These are phyloP conservation scores for Amanita inopinata DNA, from an alignment of 768 basidiomycete species.

Conservation along the genomic window DNA sequence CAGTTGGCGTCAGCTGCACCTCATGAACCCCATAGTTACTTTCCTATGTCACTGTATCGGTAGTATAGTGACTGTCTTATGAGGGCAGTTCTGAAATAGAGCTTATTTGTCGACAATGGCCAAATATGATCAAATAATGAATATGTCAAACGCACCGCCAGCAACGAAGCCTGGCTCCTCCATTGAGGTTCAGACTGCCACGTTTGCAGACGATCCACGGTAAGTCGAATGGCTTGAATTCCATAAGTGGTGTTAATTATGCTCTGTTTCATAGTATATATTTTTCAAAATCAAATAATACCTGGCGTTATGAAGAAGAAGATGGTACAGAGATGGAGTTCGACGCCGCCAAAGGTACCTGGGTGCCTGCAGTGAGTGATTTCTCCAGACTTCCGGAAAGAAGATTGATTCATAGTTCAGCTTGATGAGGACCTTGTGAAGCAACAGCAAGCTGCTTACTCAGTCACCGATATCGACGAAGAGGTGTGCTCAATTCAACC, in stretches of 20 bases:
- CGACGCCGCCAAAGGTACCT: conserved; percentile 61
- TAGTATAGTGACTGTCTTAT: conserved; percentile 14
- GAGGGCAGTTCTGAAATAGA: not conserved
- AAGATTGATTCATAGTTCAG: conserved; percentile 28
- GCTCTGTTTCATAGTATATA: conserved; percentile 46
- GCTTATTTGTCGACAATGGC: not conserved
- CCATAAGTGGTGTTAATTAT: no score
- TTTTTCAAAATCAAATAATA: conserved; percentile 61
- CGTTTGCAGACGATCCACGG: conserved; percentile 76
- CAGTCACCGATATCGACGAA: conserved; percentile 89
- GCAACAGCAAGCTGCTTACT: conserved; percentile 93
- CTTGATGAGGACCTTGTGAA: conserved; percentile 80
- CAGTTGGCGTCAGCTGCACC: conserved; percentile 68
- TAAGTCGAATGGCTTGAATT: conserved; percentile 17
- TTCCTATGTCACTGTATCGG: conserved; percentile 66
- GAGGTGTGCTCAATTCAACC: conserved; percentile 44
- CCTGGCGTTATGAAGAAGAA: conserved; percentile 87
- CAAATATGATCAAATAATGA: conserved; percentile 6
- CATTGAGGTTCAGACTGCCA: conserved; percentile 45
- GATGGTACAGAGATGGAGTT: conserved; percentile 91
- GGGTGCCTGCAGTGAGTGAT: conserved; percentile 74
- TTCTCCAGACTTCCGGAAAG: not conserved
- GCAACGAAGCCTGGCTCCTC: conserved; percentile 43
- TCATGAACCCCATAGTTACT: conserved; percentile 74
- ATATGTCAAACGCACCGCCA: conserved; percentile 39